Evolutionary conservation across 768 basidiomycete genomes (phyloP), one percentile per base, ranked within the genome.

Genomic region (Pholiota molesta): DNA sequence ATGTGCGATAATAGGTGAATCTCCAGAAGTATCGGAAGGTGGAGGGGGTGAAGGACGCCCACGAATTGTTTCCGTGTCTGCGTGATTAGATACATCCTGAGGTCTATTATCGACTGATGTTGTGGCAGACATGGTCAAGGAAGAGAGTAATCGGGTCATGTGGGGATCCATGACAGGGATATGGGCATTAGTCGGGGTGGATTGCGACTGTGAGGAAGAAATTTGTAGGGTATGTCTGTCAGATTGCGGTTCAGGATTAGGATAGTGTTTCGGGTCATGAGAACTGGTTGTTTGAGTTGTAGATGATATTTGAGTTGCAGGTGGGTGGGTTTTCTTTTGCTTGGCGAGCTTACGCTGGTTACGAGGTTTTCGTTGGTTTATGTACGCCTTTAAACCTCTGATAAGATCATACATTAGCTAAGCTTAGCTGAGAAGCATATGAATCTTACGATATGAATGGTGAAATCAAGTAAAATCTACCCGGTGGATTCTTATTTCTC

Each of bases 401-500:
- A 10, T 59, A n/a, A 47, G 33, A 8, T 29, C 14, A 51, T 26
- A 64, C 28, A 71, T 56, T 28, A 68, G 52, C 21, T 16, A 51
- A 60, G 33, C 53, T 55, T 33, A 57, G 42, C 23, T 19, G 16
- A 16, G 33, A 44, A 44, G 47, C 28, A 45, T 47, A 16, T 26
- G 19, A 47, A 58, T 14, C 85, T 59, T 77, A 94, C 92, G 79
- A 83, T 66, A 99, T 94, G 78, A 99, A 97, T 4, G 97, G 96
- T 0, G 94, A 87, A 39, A 99, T 95, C 70, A 98, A 81, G 77
- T 97, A 99, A 75, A 97, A 99, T 73, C 92, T 95, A 44, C 91
- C 60, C 78, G 79, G 37, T 82, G 78, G 57, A 26, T 65, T 59
- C 70, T 84, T 91, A 71, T 84, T 90, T 68, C 86, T 86, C 72